phyloP scores from a whole-genome alignment of 163 green algal species.

The Scenedesmus sp. region DNA sequence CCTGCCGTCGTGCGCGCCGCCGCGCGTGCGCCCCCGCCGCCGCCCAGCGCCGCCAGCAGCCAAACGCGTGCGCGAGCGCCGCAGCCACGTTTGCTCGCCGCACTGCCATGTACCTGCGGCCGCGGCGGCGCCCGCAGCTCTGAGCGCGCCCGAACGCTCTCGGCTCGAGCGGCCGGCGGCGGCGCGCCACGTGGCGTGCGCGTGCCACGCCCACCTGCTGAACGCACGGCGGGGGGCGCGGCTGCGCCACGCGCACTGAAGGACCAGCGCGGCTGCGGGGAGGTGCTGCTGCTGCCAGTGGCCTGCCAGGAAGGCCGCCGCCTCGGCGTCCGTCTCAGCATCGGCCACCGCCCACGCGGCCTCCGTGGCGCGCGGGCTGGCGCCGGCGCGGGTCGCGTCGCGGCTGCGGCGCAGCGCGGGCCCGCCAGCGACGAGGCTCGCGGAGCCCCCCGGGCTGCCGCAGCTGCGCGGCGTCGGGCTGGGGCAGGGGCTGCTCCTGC shows the following conservation, averaged over 20 bases:
- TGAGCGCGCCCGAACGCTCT: too few relatives aligned
- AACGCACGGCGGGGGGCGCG: slow-evolving; percentile 47
- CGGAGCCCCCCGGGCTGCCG: too few relatives aligned
- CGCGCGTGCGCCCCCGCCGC: slow-evolving; percentile 33
- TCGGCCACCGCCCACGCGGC: slow-evolving; percentile 28
- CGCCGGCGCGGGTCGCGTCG: slow-evolving; percentile 1
- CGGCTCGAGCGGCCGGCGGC: too few relatives aligned
- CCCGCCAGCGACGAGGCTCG: too few relatives aligned
- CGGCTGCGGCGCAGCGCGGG: too few relatives aligned
- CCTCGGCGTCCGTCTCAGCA: slow-evolving; percentile 33
- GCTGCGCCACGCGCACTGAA: slow-evolving; percentile 62
- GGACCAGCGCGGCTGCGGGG: slow-evolving; percentile 47
- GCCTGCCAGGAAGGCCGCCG: neutral
- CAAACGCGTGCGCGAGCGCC: slow-evolving; percentile 35
- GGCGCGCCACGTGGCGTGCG: too few relatives aligned
- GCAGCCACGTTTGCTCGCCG: slow-evolving; percentile 28
- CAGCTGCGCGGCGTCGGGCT: too few relatives aligned
- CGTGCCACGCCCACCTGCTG: slow-evolving; percentile 10
- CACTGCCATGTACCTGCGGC: slow-evolving; percentile 32
- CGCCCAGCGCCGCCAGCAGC: slow-evolving; percentile 40
- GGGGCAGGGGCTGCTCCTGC: neutral
- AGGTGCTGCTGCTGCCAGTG: slow-evolving; percentile 50
- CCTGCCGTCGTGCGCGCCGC: slow-evolving; percentile 25
- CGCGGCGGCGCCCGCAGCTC: too few relatives aligned
- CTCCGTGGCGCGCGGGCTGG: slow-evolving; percentile 1